Evolutionary conservation across 139 green algal genomes (phyloP).

Genomic region (Haematococcus lacustris): DNA sequence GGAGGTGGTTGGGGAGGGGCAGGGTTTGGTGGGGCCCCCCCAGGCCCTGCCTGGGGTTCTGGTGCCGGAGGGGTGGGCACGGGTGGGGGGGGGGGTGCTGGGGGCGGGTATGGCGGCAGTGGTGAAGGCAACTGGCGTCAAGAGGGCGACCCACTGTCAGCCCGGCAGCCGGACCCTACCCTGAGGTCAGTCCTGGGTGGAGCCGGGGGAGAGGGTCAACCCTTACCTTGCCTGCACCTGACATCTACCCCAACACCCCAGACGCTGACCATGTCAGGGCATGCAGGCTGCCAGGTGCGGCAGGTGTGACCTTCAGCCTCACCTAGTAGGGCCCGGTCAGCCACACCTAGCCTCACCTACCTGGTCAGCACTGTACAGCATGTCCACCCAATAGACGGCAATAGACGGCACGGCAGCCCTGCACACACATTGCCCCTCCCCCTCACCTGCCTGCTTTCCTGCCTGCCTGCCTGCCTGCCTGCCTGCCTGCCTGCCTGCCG

Average conservation of each 20-base stretch:
- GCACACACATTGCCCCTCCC: neutral
- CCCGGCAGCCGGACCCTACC: neutral
- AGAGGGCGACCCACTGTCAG: neutral
- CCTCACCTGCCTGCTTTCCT: no score
- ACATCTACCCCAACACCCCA: neutral
- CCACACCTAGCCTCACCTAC: neutral
- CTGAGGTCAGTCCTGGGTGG: neutral
- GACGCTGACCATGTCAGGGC: no score
- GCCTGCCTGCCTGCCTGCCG: neutral
- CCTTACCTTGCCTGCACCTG: neutral
- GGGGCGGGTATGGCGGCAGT: no score
- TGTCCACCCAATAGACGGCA: neutral
- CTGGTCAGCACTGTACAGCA: neutral
- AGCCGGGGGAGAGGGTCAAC: neutral
- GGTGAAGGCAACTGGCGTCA: neutral
- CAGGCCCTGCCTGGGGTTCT: no score
- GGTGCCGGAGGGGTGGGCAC: no score
- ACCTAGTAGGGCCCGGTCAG: no score
- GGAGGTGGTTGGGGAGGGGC: no score
- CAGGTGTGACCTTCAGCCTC: no score
- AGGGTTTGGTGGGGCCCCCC: no score
- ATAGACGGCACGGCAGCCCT: neutral
- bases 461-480: no score
- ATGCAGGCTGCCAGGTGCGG: no score
- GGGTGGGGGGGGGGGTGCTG: no score